Percentiles rank a stretch among this genome's conserved stretches.
phyloP scores from a whole-genome alignment of 1,284 basidiomycete species.

The Stygiomarasmius scandens region DNA sequence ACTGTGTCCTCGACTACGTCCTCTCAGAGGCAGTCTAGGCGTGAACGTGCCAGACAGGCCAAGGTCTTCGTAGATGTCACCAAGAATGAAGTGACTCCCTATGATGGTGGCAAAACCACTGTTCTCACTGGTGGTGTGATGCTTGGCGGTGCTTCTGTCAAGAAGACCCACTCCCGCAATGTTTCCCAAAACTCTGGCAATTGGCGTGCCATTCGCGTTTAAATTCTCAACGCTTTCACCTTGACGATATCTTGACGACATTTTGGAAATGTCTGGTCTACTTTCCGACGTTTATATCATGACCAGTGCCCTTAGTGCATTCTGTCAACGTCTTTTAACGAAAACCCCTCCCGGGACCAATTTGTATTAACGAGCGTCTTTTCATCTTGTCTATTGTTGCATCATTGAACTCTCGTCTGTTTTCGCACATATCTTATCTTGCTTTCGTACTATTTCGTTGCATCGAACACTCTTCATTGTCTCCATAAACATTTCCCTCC shows the following conservation, averaged over 20 bases:
- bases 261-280: slow-evolving; percentile 7
- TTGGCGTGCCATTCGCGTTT: slow-evolving; percentile 51
- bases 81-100: slow-evolving; percentile 78
- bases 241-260: background rate
- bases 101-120: slow-evolving; percentile 83
- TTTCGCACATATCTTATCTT: slow-evolving; percentile 7
- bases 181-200: slow-evolving; percentile 27
- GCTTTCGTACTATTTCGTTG: slow-evolving; percentile 13
- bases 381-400: background rate
- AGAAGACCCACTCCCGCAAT: slow-evolving; percentile 26
- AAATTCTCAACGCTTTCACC: slow-evolving; percentile 12
- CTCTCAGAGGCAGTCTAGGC: slow-evolving; percentile 48
- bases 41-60: slow-evolving; percentile 65
- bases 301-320: background rate
- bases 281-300: slow-evolving; percentile 3
- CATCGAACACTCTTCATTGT: slow-evolving; percentile 11
- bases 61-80: slow-evolving; percentile 70
- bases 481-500: slow-evolving; percentile 5
- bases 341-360: background rate
- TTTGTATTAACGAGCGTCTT: background rate
- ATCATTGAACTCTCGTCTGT: slow-evolving; percentile 1
- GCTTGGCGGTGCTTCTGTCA: slow-evolving; percentile 58
- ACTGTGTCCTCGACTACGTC: slow-evolving; percentile 40
- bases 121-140: slow-evolving; percentile 84
- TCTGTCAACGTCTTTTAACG: slow-evolving; percentile 3